These are phyloP conservation scores for Rhododendron molle DNA, from an alignment of 148 eudicot genomes.

Conservation along the genomic window DNA sequence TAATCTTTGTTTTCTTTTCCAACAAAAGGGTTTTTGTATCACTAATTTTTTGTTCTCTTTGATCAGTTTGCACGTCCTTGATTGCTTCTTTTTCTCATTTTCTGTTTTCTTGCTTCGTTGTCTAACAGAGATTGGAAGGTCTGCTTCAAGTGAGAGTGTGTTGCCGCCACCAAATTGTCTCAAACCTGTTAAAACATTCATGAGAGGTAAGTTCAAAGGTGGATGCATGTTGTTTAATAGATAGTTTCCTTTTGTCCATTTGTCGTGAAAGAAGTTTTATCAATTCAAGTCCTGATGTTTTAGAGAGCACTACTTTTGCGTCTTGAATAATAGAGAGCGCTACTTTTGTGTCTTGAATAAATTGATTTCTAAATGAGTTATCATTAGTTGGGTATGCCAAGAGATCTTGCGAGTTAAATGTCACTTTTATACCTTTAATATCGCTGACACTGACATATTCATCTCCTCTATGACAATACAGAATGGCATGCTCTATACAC, in stretches of 20 bases:
- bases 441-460: background rate
- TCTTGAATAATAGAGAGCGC: background rate
- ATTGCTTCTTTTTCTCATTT: constrained; percentile 1
- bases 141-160: background rate
- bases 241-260: background rate
- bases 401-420: background rate
- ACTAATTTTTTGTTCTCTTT: background rate
- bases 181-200: background rate
- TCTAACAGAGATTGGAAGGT: constrained; percentile 2
- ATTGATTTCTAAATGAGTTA: background rate
- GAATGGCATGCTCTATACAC: constrained; percentile 77
- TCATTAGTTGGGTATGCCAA: background rate
- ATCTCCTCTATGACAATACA: constrained; percentile 18
- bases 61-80: background rate
- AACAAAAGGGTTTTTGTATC: background rate
- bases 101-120: background rate
- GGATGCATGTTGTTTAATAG: background rate
- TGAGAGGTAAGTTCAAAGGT: constrained; percentile 8
- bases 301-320: background rate
- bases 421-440: background rate
- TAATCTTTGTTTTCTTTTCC: background rate
- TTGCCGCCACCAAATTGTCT: background rate
- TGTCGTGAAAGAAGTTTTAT: background rate
- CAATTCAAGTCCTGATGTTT: background rate
- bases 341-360: background rate